Evolutionary conservation across 441 rosid species (phyloP), one percentile per base, ranked within the genome.

Genomic region (Capsella rubella): DNA sequence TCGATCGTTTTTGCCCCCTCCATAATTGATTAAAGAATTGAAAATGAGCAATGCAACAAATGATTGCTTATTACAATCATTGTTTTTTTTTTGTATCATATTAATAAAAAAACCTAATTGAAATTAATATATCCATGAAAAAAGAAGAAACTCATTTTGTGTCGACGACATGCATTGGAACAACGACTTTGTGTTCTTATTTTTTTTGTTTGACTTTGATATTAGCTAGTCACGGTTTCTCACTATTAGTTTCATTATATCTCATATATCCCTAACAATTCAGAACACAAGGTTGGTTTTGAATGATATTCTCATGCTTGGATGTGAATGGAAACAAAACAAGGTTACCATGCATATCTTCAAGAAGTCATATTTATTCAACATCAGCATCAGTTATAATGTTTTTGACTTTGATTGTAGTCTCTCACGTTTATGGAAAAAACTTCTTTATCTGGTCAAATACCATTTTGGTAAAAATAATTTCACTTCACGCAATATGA

Each of bases 21-120:
- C 15, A 65, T 43, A 40, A 31, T 57, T 25, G 42, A 45, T 51
- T 32, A 54, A 18, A 71, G 8, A 42, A 31, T 56, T 6, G 18
- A 56, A 50, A 69, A 55, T 67, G 51, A 53, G 59, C 35, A 69
- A 16, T 54, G 39, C 28, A 51, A 27, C 51, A 34, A 71, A 65
- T 77, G 61, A 77, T 71, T 65, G 51, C 37, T 57, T 14, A 50
- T 28, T 15, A 50, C 55, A 71, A 77, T 77, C 67, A 71, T 71
- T 77, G 62, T 58, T 28, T 42, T 64, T n/a, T n/a, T 27, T 42
- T 57, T 11, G 76, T 57, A 71, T 52, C 55, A 27, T 58, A 64
- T 37, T 52, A 9, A 10, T 3, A 4, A 12, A 54, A 61, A 69
- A 0, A 46, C 21, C n/a, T 47, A 47, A n/a, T 64, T 39, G 67